Conservation (phyloP, 345 rosid genomes). For the Boechera retrofracta region DNA sequence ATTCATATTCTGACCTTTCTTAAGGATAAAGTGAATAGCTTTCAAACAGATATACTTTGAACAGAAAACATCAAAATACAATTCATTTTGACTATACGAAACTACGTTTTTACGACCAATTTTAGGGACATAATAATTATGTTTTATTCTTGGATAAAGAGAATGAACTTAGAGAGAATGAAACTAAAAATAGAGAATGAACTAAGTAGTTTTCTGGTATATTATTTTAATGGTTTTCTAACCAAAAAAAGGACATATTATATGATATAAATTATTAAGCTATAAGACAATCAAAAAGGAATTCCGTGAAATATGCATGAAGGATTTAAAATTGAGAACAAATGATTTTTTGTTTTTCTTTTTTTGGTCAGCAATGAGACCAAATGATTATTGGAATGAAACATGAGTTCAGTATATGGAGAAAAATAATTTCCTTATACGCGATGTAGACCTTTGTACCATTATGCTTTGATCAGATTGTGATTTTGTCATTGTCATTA, state of each 20-base stretch:
- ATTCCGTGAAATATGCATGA: not conserved
- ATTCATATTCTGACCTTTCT: slow-evolving; percentile 8
- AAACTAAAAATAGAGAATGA: not conserved
- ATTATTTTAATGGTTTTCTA: no score
- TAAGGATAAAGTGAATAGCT: not conserved
- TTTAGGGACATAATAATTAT: not conserved
- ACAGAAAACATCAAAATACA: not conserved
- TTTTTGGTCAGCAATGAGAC: not conserved
- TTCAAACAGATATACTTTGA: not conserved
- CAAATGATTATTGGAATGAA: not conserved
- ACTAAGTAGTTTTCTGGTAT: not conserved
- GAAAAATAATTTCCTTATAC: not conserved
- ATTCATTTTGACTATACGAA: not conserved
- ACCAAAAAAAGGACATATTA: not conserved
- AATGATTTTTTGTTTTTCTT: not conserved
- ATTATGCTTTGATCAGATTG: not conserved
- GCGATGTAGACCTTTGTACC: not conserved
- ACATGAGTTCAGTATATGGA: not conserved
- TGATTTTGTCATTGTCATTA: not conserved
- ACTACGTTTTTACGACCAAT: not conserved
- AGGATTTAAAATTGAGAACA: not conserved
- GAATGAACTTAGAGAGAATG: not conserved
- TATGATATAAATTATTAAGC: not conserved
- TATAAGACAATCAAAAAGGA: no score
- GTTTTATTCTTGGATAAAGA: not conserved